Base-by-base conservation (phyloP, 768 basidiomycete species). In the Hericium coralloides region DNA sequence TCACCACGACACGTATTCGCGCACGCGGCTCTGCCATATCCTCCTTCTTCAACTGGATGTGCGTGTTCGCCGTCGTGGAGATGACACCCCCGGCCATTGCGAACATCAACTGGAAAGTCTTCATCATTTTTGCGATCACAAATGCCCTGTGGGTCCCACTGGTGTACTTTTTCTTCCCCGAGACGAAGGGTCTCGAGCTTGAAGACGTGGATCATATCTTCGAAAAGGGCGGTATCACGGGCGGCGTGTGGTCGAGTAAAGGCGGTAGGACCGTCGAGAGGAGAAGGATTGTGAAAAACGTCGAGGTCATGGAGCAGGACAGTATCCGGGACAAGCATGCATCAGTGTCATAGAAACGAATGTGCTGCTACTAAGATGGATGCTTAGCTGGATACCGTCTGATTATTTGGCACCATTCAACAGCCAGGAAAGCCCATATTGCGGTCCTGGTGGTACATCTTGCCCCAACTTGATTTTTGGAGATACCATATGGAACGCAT, bases 41-140 rank as follows among this genome's bases (percentile, higher is more conserved):
- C 9, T 63, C 65, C 12, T 58, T 61, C 26, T 58, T 58, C 55
- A 60, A 68, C 45, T 66, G 65, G 67, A 31, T 58, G 60, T 64
- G 58, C 49, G 62, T 72, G 15, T 74, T 74, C 53, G 69, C 69
- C 20, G 71, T 75, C 14, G 73, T 75, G 1, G 67, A 76, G 60
- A 76, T 76, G 65, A 74, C 75, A 6, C 73, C 73, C 8, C 69
- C 67, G 2, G 73, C 74, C 1, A 75, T 76, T 54, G 71, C 68
- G 17, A 74, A 74, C 64, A 74, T 77, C 52, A 59, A 60, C 47
- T 76, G 75, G 70, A 65, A 70, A 20, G 73, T 76, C 5, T 78
- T 75, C 68, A 72, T 76, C 59, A 74, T 77, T 39, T 78, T 77
- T 57, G 74, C 74, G 12, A 67, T 74, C 15, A 72, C 75, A 61